Evolutionary conservation across 148 eudicot genomes (phyloP), one percentile per base, ranked within the genome.

Genomic region (Agrostemma githago): DNA sequence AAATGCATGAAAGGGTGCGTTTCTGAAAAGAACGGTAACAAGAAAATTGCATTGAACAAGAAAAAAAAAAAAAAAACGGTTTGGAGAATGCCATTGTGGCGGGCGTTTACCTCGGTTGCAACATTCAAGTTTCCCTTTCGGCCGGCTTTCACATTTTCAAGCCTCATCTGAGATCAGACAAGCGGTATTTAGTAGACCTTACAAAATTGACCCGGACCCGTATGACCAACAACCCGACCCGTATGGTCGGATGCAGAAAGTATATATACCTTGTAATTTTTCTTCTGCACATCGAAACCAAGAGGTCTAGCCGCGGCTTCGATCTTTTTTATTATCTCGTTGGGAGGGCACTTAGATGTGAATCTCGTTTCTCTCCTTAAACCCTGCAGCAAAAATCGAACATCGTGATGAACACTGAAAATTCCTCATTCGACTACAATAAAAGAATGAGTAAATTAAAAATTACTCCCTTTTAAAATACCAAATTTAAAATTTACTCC

Each of bases 301-400:
- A 94, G 92, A 73, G 98, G 97, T 77, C 88, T 92, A 39, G 97
- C 98, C 65, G 98, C 98, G 87, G 89, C 96, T 88, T 89, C 98
- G 42, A 94, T 94, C 76, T 87, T 94, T 72, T 76, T 87, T 34
- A 94, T 85, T 74, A 94, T 94, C 79, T 94, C 98, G 76, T 81
- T 81, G 53, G 98, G 89, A 38, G 97, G 84, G 66, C 89, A 83
- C 81, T 82, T 89, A 15, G 98, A 94, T 3, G 96, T 91, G 84
- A 94, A 94, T 82, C 96, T 90, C 58, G 98, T 94, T 83, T 94
- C 98, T 82, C 88, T 88, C 85, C 90, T 94, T 72, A 83, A 88
- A 78, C 79, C 96, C 98, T 91, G 86, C 74, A 71, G 66, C 7
- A 56, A 80, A 15, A 37, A 73, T 44, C 3, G 37, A 68, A 54